Evolutionary conservation across 2,329 filamentous ascomycete species (phyloP).

Genomic region (Trichophyton equinum): DNA sequence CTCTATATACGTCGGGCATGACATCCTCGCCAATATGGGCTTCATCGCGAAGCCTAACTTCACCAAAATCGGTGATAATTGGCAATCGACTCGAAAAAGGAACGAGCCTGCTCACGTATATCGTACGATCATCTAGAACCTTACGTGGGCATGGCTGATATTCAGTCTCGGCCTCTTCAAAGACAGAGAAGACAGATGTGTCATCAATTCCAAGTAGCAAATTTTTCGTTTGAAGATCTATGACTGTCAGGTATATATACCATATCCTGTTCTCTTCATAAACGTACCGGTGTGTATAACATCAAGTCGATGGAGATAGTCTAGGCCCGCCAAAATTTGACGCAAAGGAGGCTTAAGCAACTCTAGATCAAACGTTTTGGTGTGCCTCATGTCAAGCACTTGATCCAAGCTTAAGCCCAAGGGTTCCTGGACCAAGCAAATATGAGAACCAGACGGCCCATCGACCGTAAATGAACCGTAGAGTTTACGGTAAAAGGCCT

Average conservation of each 20-base stretch:
- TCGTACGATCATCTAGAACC: constrained; percentile 9
- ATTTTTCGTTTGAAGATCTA: constrained; percentile 8
- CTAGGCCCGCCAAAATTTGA: constrained; percentile 5
- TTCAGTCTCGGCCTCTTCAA: constrained; percentile 11
- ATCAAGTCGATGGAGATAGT: constrained; percentile 4
- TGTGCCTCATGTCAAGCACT: constrained; percentile 9
- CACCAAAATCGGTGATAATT: constrained; percentile 10
- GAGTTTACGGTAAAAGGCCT: constrained; percentile 7
- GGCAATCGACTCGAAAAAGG: constrained; percentile 1
- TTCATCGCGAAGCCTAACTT: constrained; percentile 1
- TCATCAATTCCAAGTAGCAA: constrained; percentile 8
- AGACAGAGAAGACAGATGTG: constrained; percentile 5
- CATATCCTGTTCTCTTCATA: too few relatives aligned
- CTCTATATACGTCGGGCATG: constrained; percentile 17
- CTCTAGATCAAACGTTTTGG: constrained; percentile 5
- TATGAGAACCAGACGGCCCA: constrained; percentile 5
- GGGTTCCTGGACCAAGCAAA: constrained; percentile 10
- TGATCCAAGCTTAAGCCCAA: constrained; percentile 10
- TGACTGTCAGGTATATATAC: too few relatives aligned
- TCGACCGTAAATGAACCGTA: constrained; percentile 11
- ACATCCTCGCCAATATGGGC: constrained; percentile 10
- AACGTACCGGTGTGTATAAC: constrained; percentile 8
- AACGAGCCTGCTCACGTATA: constrained; percentile 9
- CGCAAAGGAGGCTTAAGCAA: constrained; percentile 8
- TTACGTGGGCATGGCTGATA: constrained; percentile 8